Evolutionary conservation across 495 filamentous ascomycete genomes (phyloP).

Genomic region (Xylaria longipes): DNA sequence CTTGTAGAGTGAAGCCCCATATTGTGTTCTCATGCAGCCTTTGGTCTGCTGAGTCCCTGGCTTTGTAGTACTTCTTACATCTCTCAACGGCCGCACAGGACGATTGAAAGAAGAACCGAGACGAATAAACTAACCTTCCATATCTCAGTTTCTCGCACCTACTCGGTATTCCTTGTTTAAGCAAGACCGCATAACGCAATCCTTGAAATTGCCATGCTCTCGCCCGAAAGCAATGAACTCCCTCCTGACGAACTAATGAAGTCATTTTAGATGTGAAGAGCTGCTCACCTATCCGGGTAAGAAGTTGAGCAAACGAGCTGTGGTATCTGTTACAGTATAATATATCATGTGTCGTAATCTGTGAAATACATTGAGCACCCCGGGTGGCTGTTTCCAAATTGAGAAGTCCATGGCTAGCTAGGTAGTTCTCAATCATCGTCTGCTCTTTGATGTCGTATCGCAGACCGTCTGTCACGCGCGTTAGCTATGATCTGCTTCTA

Average conservation of each 20-base stretch:
- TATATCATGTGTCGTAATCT: constrained; percentile 20
- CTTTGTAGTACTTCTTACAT: neutral
- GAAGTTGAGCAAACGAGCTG: constrained; percentile 6
- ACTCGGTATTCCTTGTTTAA: neutral
- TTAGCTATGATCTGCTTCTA: constrained; percentile 27
- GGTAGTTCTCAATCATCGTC: constrained; percentile 13
- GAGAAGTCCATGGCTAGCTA: constrained; percentile 1
- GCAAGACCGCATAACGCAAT: neutral
- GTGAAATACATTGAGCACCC: constrained; percentile 8
- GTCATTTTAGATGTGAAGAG: neutral
- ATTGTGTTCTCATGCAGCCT: neutral
- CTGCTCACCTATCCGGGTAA: neutral
- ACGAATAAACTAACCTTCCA: neutral
- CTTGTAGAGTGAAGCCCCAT: neutral
- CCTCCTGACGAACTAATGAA: neutral
- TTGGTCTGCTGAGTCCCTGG: neutral
- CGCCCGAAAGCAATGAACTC: neutral
- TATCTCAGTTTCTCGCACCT: neutral
- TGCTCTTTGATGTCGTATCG: constrained; percentile 29
- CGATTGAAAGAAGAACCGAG: neutral
- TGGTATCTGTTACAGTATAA: constrained; percentile 21
- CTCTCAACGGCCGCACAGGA: too few species aligned
- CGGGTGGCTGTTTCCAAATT: neutral
- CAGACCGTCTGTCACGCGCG: constrained; percentile 32
- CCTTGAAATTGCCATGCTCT: neutral